Percentiles rank a stretch among this genome's conserved stretches.
These are phyloP conservation scores for Ailanthus altissimus DNA, from an alignment of 345 rosid genomes.

Conservation along the genomic window DNA sequence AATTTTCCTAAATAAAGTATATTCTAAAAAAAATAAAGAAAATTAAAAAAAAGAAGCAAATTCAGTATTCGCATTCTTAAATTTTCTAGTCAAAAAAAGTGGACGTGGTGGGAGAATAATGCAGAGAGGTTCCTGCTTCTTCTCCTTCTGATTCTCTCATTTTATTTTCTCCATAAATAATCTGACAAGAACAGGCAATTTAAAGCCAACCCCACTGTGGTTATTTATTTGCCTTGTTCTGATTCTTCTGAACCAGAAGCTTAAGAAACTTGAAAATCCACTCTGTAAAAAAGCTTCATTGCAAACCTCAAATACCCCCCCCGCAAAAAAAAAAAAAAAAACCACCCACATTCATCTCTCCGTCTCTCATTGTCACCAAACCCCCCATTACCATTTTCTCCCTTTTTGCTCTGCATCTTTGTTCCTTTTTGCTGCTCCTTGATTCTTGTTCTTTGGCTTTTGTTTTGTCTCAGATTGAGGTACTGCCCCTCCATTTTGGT, in stretches of 20 bases:
- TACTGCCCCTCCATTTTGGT: constrained; percentile 5
- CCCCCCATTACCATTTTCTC: neutral
- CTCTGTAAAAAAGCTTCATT: neutral
- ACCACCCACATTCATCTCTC: constrained; percentile 39
- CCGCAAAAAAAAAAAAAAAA: no score
- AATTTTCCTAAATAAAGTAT: no score
- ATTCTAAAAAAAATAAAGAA: neutral
- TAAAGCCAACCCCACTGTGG: neutral
- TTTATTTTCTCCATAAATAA: neutral
- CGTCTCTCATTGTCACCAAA: constrained; percentile 45
- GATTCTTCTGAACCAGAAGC: neutral
- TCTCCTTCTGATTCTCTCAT: neutral
- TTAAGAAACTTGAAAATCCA: neutral
- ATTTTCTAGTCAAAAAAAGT: neutral
- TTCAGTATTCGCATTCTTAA: no score
- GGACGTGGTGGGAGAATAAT: neutral
- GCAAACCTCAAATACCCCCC: neutral
- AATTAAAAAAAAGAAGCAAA: no score
- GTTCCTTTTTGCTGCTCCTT: constrained; percentile 7
- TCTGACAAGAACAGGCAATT: constrained; percentile 10
- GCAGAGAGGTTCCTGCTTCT: neutral
- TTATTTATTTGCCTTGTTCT: neutral
- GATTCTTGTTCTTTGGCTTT: neutral
- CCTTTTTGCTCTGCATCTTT: neutral
- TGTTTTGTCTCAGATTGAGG: constrained; percentile 23